Evolutionary conservation across 164 flowering plant species (phyloP).

Genomic region (Kalanchoe fedtschenkoi): DNA sequence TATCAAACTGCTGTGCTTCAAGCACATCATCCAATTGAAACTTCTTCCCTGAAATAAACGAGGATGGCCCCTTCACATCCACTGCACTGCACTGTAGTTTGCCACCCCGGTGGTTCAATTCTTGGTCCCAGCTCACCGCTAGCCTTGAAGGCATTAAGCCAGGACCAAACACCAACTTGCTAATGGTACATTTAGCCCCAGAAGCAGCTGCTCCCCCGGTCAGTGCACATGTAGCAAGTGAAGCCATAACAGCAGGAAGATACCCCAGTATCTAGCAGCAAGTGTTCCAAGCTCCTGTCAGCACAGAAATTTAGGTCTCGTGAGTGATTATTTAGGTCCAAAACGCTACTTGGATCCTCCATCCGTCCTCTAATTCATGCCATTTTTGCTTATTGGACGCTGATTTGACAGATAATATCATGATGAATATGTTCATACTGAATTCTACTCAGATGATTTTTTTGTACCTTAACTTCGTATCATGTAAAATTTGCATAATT

Average conservation of each 20-base stretch:
- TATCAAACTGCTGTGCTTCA: conserved; percentile 91
- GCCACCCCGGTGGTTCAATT: background rate
- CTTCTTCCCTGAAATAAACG: conserved; percentile 34
- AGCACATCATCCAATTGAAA: conserved; percentile 86
- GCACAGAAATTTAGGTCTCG: no score
- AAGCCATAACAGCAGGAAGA: conserved; percentile 15
- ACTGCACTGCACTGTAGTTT: background rate
- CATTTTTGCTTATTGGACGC: no score
- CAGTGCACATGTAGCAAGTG: conserved; percentile 8
- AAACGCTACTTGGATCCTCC: no score
- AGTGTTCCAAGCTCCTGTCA: background rate
- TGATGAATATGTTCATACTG: no score
- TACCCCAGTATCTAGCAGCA: no score
- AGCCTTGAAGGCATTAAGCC: conserved; percentile 9
- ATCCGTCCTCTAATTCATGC: no score
- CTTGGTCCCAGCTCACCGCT: conserved; percentile 8
- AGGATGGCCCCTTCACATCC: background rate
- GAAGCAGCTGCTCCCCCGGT: conserved; percentile 7
- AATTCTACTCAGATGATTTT: no score
- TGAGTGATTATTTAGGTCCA: background rate
- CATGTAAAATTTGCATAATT: no score
- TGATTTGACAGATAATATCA: no score
- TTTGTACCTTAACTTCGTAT: no score
- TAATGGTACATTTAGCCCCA: conserved; percentile 7
- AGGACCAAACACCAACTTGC: conserved; percentile 11